A percentile compares a stretch with the other conserved stretches of the same genome.
Conservation (phyloP, 441 rosid species). For the Gossypium schwendimanii region DNA sequence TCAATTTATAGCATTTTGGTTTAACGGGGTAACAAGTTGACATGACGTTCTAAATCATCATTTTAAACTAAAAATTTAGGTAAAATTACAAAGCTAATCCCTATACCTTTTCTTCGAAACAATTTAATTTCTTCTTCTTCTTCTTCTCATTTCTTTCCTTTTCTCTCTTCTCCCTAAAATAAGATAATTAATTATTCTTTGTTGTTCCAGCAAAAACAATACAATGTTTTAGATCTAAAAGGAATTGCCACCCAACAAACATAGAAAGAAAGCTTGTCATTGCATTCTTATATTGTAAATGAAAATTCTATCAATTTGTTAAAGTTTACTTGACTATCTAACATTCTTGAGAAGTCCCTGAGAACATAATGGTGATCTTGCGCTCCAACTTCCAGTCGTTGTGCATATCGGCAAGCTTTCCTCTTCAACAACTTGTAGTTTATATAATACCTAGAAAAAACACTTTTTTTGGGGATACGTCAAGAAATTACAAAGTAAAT, state of each 20-base stretch:
- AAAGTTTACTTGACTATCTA: constrained; percentile 41
- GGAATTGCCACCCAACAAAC: neutral
- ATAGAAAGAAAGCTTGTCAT: neutral
- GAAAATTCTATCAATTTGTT: neutral
- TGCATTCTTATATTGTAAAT: neutral
- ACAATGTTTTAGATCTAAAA: constrained; percentile 45
- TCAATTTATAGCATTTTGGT: too few species aligned
- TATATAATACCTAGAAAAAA: constrained; percentile 36
- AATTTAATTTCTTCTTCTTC: too few species aligned
- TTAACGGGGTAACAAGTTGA: too few species aligned
- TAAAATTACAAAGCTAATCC: too few species aligned
- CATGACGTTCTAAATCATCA: too few species aligned
- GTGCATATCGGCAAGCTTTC: constrained; percentile 36
- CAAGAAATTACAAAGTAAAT: neutral
- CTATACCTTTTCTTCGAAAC: too few species aligned
- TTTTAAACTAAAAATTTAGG: too few species aligned
- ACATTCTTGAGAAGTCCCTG: constrained; percentile 37
- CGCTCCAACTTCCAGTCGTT: constrained; percentile 26
- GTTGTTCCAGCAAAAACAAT: constrained; percentile 44
- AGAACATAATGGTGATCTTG: constrained; percentile 30
- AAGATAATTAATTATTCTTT: constrained; percentile 32
- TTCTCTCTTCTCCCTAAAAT: constrained; percentile 20
- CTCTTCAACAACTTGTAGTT: constrained; percentile 43
- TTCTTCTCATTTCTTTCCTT: too few species aligned
- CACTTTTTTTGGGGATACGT: neutral